These are phyloP conservation scores for Priceomyces castillae DNA, from an alignment of 805 yeast species.

Conservation along the genomic window DNA sequence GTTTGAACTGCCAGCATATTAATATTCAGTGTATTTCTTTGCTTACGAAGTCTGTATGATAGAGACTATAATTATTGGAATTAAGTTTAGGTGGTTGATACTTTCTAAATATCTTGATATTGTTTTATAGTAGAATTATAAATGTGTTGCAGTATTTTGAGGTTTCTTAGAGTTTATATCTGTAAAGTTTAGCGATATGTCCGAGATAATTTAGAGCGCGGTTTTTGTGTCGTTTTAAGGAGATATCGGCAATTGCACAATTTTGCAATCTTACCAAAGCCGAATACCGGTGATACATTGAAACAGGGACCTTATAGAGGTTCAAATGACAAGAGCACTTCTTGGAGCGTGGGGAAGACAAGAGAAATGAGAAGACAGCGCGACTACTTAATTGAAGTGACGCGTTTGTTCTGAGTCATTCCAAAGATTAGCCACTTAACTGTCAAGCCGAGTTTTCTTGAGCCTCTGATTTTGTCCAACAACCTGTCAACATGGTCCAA, in stretches of 20 bases:
- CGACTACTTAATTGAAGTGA: neutral
- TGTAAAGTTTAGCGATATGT: conserved; percentile 5
- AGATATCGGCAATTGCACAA: conserved; percentile 4
- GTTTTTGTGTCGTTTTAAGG: neutral
- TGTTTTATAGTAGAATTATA: neutral
- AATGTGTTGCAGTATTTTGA: neutral
- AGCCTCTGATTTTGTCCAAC: neutral
- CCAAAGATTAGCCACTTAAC: neutral
- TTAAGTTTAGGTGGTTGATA: too few relatives aligned
- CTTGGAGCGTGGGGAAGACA: neutral
- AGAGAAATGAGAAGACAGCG: neutral
- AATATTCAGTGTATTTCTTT: neutral
- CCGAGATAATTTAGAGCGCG: neutral
- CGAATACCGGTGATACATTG: neutral
- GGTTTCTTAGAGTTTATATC: neutral
- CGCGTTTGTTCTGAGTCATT: neutral
- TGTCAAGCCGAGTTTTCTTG: neutral
- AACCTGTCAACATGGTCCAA: too few relatives aligned
- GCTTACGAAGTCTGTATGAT: too few relatives aligned
- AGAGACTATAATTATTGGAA: too few relatives aligned
- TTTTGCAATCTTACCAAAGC: conserved; percentile 1
- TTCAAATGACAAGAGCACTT: neutral
- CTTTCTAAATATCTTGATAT: too few relatives aligned
- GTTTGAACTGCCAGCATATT: conserved; percentile 16
- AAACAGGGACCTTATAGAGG: neutral